Evolutionary conservation across 1,284 basidiomycete species (phyloP).

Genomic region (Sporisorium exsertum): DNA sequence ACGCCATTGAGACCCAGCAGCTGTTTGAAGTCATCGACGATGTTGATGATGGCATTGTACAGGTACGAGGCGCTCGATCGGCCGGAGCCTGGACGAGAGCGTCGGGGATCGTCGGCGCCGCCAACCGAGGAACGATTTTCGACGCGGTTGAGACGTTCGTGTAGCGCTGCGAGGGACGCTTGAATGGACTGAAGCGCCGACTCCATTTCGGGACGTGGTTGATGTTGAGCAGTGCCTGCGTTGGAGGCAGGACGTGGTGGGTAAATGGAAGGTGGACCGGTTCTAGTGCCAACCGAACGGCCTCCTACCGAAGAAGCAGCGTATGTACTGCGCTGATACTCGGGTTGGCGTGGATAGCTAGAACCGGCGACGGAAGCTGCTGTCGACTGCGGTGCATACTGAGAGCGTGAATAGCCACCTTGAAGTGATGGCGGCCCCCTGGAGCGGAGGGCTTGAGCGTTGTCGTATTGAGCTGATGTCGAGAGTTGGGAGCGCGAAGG

Average conservation of each 20-base stretch:
- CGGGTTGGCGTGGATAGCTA: constrained; percentile 35
- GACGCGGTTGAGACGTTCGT: constrained; percentile 77
- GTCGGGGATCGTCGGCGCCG: constrained; percentile 30
- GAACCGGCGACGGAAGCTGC: constrained; percentile 39
- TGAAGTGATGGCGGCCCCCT: constrained; percentile 35
- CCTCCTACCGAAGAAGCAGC: constrained; percentile 62
- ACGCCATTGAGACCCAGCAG: constrained; percentile 35
- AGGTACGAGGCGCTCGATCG: constrained; percentile 20
- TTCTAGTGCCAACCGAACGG: constrained; percentile 41
- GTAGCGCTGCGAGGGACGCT: constrained; percentile 86
- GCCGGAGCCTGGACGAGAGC: constrained; percentile 10
- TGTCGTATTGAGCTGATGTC: constrained; percentile 20
- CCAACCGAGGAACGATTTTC: constrained; percentile 38
- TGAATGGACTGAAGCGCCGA: constrained; percentile 80
- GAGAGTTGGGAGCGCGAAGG: constrained; percentile 33
- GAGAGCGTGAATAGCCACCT: constrained; percentile 31
- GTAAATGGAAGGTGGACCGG: constrained; percentile 15
- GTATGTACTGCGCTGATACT: constrained; percentile 46
- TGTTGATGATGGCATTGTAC: constrained; percentile 34
- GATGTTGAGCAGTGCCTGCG: constrained; percentile 29
- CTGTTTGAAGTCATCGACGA: constrained; percentile 36
- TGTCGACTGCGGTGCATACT: constrained; percentile 31
- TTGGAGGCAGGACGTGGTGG: constrained; percentile 40
- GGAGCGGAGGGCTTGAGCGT: constrained; percentile 13
- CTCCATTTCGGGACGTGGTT: constrained; percentile 56